phyloP scores from a whole-genome alignment of 306 rosid species.

The Pachyrhizus erosus region DNA sequence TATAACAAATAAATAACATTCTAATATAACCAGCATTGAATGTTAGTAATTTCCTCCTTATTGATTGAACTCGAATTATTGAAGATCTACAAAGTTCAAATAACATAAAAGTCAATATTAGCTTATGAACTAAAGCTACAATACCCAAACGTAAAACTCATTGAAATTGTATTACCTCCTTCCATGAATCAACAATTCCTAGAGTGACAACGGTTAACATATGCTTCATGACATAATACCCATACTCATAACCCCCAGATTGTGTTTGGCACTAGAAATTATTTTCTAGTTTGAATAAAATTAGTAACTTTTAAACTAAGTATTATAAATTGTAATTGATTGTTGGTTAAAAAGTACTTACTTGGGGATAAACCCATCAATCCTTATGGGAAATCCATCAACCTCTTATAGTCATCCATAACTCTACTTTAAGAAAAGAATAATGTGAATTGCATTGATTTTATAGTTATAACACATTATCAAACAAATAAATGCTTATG shows the following conservation, averaged over 20 bases:
- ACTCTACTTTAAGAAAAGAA: too few relatives aligned
- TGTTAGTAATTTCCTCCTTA: not conserved
- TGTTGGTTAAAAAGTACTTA: not conserved
- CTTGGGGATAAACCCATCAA: not conserved
- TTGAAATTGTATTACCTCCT: not conserved
- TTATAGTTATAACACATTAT: not conserved
- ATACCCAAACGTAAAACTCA: not conserved
- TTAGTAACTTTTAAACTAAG: too few relatives aligned
- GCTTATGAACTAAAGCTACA: not conserved
- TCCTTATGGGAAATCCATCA: not conserved
- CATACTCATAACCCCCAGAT: not conserved
- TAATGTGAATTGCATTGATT: too few relatives aligned
- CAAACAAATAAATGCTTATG: too few relatives aligned
- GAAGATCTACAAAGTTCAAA: not conserved
- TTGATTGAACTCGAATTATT: not conserved
- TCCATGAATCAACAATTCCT: not conserved
- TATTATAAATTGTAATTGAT: too few relatives aligned
- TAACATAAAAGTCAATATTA: not conserved
- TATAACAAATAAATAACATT: too few relatives aligned
- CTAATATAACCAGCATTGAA: too few relatives aligned
- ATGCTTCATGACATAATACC: not conserved
- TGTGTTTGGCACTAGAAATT: not conserved
- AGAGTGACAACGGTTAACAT: not conserved
- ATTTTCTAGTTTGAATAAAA: too few relatives aligned
- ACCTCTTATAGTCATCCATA: not conserved